Conservation (phyloP, 495 filamentous ascomycete species). For the Penicillium dipodomyicola region DNA sequence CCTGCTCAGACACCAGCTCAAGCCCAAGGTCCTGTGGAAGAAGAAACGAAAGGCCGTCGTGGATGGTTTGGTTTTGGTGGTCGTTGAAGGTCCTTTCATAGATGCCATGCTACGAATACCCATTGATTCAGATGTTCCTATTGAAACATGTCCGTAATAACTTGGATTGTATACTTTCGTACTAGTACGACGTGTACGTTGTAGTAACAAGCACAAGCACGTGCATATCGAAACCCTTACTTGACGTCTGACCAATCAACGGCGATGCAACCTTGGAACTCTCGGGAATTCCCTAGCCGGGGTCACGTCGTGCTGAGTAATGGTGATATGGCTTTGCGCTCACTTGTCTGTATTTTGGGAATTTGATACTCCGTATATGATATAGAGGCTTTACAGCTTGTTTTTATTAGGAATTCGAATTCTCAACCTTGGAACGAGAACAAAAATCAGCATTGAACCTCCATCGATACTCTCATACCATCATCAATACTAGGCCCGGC, state of each 20-base stretch:
- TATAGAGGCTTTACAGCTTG: too few relatives aligned
- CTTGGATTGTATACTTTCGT: too few relatives aligned
- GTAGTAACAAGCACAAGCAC: constrained; percentile 9
- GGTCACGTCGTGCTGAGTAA: constrained; percentile 20
- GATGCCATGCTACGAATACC: constrained; percentile 4
- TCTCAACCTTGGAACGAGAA: too few relatives aligned
- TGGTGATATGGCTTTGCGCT: neutral
- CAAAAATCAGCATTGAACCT: too few relatives aligned
- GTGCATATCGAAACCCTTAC: constrained; percentile 12
- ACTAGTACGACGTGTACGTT: constrained; percentile 3
- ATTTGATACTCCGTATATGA: too few relatives aligned
- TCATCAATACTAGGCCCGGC: neutral
- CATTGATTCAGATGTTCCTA: neutral
- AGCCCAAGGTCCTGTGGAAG: constrained; percentile 28
- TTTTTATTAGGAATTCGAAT: too few relatives aligned
- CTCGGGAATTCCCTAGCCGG: constrained; percentile 17
- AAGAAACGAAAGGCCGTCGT: constrained; percentile 63
- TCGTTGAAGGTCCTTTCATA: constrained; percentile 32
- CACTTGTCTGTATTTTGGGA: neutral
- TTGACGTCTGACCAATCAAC: constrained; percentile 10
- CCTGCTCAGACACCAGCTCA: constrained; percentile 26
- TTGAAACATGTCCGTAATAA: too few relatives aligned
- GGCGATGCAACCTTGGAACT: neutral
- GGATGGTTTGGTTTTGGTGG: constrained; percentile 92
- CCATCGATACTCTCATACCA: too few relatives aligned